A percentile compares a stretch with the other conserved stretches of the same genome.
Conservation (phyloP, 2,329 filamentous ascomycete species). For the Talaromyces amestolkiae region DNA sequence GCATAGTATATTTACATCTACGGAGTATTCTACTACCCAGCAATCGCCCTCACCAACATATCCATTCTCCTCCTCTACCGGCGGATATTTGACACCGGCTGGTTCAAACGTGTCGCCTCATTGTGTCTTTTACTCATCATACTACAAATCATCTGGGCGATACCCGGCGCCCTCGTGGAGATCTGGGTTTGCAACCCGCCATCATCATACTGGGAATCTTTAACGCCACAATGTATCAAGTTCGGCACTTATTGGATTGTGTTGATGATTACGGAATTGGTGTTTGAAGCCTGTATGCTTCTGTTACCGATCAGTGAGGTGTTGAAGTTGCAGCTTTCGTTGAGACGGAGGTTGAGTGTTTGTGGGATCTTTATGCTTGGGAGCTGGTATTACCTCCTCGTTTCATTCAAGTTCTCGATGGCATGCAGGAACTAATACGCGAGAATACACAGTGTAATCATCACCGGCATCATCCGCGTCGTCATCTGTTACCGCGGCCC, state of each 20-base stretch:
- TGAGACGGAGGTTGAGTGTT: not conserved
- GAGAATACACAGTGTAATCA: not conserved
- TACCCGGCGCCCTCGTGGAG: not conserved
- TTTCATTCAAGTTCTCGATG: not conserved
- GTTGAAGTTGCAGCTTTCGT: not conserved
- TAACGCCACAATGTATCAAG: not conserved
- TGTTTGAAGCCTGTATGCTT: not conserved
- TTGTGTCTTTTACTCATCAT: not conserved
- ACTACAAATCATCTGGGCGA: not conserved
- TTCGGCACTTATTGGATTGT: not conserved
- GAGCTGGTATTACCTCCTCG: not conserved
- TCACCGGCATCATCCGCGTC: not conserved
- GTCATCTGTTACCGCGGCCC: not conserved
- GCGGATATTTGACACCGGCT: not conserved
- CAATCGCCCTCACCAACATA: not conserved
- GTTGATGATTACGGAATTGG: not conserved
- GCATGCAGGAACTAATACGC: not conserved
- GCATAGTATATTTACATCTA: not conserved
- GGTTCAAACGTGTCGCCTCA: not conserved
- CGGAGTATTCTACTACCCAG: not conserved
- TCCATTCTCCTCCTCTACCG: not conserved
- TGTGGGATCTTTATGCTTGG: not conserved
- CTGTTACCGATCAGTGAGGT: not conserved
- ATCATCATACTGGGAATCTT: not conserved
- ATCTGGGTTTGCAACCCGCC: not conserved